Conservation (phyloP, 2,329 filamentous ascomycete genomes). For the Decorospora gaudefroyi region DNA sequence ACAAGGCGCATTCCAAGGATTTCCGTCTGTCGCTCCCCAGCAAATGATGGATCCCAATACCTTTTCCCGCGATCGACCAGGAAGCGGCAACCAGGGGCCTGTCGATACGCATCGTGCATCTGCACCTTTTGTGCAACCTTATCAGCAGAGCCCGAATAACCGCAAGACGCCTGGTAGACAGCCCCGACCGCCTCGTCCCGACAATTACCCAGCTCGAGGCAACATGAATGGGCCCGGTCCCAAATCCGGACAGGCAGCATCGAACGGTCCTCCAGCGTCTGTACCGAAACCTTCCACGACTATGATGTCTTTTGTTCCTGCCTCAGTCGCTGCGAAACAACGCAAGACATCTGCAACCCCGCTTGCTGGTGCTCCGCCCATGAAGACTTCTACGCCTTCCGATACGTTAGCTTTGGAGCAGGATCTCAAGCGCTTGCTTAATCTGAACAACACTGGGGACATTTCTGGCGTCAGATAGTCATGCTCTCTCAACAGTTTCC, state of each 20-base stretch:
- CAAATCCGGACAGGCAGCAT: slow-evolving; percentile 18
- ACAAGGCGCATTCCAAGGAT: slow-evolving; percentile 31
- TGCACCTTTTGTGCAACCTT: slow-evolving; percentile 32
- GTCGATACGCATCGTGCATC: slow-evolving; percentile 31
- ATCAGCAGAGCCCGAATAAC: slow-evolving; percentile 32
- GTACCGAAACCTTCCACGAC: slow-evolving; percentile 30
- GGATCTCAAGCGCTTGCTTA: slow-evolving; percentile 46
- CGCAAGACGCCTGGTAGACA: slow-evolving; percentile 32
- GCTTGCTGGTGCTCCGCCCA: slow-evolving; percentile 21
- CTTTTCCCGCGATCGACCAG: slow-evolving; percentile 23
- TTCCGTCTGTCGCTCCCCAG: slow-evolving; percentile 27
- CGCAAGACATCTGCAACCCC: slow-evolving; percentile 28
- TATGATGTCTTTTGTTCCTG: slow-evolving; percentile 44
- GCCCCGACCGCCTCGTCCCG: slow-evolving; percentile 30
- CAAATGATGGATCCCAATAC: slow-evolving; percentile 26
- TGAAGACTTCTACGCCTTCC: slow-evolving; percentile 21
- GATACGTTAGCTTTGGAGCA: slow-evolving; percentile 41
- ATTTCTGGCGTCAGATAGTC: slow-evolving; percentile 30
- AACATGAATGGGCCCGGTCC: slow-evolving; percentile 18
- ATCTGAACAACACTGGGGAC: slow-evolving; percentile 33
- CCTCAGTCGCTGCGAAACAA: slow-evolving; percentile 45
- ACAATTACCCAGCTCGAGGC: slow-evolving; percentile 25
- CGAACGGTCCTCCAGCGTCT: slow-evolving; percentile 19
- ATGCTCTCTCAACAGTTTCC: slow-evolving; percentile 15
- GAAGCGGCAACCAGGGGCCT: slow-evolving; percentile 19